Percentiles rank a stretch among this genome's conserved stretches.
Conservation (phyloP, 495 filamentous ascomycete genomes). For the Daldinia vernicosa region DNA sequence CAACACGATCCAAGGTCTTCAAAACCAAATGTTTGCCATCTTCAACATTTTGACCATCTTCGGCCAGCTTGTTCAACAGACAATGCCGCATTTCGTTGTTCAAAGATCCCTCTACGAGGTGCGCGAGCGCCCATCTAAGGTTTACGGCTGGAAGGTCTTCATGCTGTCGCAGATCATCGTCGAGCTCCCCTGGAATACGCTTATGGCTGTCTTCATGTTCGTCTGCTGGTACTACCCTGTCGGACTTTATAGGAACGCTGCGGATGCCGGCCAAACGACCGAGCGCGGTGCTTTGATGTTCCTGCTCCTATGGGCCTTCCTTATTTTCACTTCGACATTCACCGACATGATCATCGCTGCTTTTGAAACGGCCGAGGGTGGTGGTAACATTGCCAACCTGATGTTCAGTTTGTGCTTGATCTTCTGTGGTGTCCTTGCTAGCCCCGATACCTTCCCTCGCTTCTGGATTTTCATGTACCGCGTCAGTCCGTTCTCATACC, state of each 20-base stretch:
- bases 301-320: conserved; percentile 69
- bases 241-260: conserved; percentile 76
- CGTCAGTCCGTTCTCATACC: conserved; percentile 77
- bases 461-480: conserved; percentile 93
- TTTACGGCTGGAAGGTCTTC: conserved; percentile 84
- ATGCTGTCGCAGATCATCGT: conserved; percentile 80
- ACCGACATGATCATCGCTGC: conserved; percentile 74
- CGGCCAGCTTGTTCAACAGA: conserved; percentile 78
- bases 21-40: conserved; percentile 87
- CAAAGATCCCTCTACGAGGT: conserved; percentile 85
- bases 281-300: conserved; percentile 74
- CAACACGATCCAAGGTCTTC: conserved; percentile 77
- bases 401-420: conserved; percentile 73
- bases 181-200: conserved; percentile 78
- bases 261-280: conserved; percentile 61
- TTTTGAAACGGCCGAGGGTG: conserved; percentile 71
- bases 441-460: conserved; percentile 65
- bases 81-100: conserved; percentile 83
- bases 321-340: conserved; percentile 75
- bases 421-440: conserved; percentile 79
- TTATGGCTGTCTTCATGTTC: conserved; percentile 74
- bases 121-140: conserved; percentile 84
- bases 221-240: conserved; percentile 85
- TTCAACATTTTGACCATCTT: conserved; percentile 86
- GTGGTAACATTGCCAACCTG: conserved; percentile 70